Evolutionary conservation across 2,329 filamentous ascomycete genomes (phyloP).

Genomic region (Colletotrichum liaoningense): DNA sequence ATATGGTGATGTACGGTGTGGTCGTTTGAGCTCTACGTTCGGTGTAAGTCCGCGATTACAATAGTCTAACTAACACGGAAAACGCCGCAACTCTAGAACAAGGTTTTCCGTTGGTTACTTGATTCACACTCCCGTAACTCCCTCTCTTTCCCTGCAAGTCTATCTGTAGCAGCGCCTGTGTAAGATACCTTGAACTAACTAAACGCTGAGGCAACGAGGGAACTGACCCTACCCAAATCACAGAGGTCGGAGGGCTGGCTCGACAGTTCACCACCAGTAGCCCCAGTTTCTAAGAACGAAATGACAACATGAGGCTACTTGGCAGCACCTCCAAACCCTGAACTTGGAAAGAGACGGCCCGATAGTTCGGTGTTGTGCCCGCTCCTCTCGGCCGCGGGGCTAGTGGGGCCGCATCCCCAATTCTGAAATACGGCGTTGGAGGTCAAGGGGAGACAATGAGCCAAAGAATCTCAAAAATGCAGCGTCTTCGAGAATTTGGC

Average conservation of each 20-base stretch:
- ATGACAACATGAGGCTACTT: background rate
- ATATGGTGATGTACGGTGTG: background rate
- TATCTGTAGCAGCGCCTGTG: background rate
- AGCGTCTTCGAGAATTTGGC: accelerated
- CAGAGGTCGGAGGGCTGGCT: too few relatives aligned
- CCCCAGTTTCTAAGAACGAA: background rate
- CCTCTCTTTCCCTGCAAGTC: background rate
- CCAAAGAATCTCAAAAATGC: background rate
- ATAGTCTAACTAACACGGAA: background rate
- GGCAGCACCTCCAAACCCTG: background rate
- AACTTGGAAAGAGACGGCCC: background rate
- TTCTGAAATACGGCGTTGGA: background rate
- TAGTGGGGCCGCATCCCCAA: background rate
- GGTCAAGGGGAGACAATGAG: background rate
- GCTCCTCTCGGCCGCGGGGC: background rate
- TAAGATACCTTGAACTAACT: too few relatives aligned
- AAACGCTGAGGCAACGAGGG: background rate
- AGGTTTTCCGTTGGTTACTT: background rate
- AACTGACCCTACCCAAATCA: background rate
- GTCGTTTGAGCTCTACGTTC: background rate
- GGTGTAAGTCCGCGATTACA: background rate
- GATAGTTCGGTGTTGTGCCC: background rate
- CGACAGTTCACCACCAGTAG: too few relatives aligned
- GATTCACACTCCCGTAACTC: background rate
- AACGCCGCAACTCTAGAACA: background rate